Base-by-base conservation (phyloP, 2,329 filamentous ascomycete species). In the Monosporascus sp. region DNA sequence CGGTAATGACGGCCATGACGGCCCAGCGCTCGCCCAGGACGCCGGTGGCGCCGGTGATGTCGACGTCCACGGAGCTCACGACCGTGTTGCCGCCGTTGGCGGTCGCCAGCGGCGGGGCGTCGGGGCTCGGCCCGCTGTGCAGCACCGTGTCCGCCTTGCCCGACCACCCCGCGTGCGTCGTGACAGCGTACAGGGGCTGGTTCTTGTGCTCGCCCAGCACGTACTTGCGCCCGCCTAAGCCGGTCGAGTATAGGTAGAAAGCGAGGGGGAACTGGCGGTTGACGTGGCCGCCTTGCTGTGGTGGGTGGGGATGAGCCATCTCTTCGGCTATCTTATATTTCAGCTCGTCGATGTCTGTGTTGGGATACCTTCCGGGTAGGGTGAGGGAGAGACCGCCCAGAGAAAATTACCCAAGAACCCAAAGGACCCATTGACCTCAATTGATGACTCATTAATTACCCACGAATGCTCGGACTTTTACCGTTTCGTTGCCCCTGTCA, bases 11-110 rank as follows among this genome's bases (percentile, higher is more conserved):
- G 1, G 74, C 70, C 72, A 75, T 75, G 17, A 75, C 58, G 1
- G 70, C 68, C 71, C 72, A 77, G 20, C 71, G 61, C 54, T 73
- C 69, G 14, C 74, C 75, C 14, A 77, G 62, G 18, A 64, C 57
- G 1, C 74, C 74, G 7, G 64, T 64, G 11, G 27, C 27, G 2
- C 27, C 27, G 27, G 67, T 68, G n/a, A 72, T 58, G 4, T 59
- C 62, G 54, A 72, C 57, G 37, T 37, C 56, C 35, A 50, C 35
- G 50, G 52, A 27, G 49, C 57, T 17, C 52, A 55, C 45, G 36
- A 53, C 52, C 7, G 49, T 38, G 22, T 31, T 31, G 27, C 36
- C 7, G 24, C 48, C 50, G 41, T 65, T 57, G 48, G 64, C 58
- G 39, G 56, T 53, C 0, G 70, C 70, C 15, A 72, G 61, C 43